phyloP scores from a whole-genome alignment of 2,329 filamentous ascomycete species.

The Monilinia aucupariae region DNA sequence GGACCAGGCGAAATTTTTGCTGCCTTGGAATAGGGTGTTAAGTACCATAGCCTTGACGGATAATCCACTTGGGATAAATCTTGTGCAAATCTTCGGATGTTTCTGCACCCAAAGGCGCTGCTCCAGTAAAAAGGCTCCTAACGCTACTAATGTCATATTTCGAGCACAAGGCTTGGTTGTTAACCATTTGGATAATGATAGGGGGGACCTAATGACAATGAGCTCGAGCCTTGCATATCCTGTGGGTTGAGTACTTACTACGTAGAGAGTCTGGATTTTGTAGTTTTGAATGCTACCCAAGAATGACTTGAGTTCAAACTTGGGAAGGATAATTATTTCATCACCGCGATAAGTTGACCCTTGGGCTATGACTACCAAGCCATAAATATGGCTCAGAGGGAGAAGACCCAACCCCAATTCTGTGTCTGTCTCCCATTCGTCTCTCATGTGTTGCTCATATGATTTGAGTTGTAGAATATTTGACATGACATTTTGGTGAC shows the following conservation, averaged over 20 bases:
- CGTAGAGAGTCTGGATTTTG: slow-evolving; percentile 60
- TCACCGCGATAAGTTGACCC: slow-evolving; percentile 65
- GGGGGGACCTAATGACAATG: slow-evolving; percentile 59
- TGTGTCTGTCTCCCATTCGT: slow-evolving; percentile 33
- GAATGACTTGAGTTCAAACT: slow-evolving; percentile 66
- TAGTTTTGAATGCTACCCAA: slow-evolving; percentile 60
- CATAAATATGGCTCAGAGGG: slow-evolving; percentile 86
- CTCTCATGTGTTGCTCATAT: slow-evolving; percentile 49
- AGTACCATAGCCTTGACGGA: slow-evolving; percentile 67
- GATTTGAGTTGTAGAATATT: slow-evolving; percentile 48
- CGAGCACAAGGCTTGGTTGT: slow-evolving; percentile 53
- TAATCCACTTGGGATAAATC: slow-evolving; percentile 56
- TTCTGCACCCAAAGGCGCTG: slow-evolving; percentile 71
- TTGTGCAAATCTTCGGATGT: slow-evolving; percentile 59
- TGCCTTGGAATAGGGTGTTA: neutral
- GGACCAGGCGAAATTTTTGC: neutral
- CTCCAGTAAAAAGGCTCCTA: slow-evolving; percentile 62
- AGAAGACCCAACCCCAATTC: slow-evolving; percentile 58
- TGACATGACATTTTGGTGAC: slow-evolving; percentile 74
- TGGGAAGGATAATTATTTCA: slow-evolving; percentile 64
- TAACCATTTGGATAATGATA: slow-evolving; percentile 72
- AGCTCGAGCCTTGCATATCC: neutral
- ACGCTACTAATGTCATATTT: slow-evolving; percentile 70
- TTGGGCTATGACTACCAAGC: slow-evolving; percentile 65
- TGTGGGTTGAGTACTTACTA: slow-evolving; percentile 46